These are phyloP conservation scores for Psidium friedrichsthalianum DNA, from an alignment of 345 rosid species.

Conservation along the genomic window DNA sequence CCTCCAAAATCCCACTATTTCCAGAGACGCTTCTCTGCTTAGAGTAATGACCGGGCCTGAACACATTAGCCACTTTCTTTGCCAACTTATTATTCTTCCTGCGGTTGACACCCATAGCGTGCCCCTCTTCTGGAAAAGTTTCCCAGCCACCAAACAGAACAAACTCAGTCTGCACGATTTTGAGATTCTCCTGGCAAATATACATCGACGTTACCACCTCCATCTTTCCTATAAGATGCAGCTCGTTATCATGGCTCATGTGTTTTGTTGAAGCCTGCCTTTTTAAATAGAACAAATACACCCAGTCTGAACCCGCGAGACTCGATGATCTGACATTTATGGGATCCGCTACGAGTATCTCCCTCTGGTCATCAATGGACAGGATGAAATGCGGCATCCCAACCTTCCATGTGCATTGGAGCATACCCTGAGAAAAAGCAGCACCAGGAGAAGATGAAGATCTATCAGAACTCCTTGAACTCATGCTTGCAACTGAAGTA, in stretches of 20 bases:
- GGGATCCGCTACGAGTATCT: slow-evolving; percentile 52
- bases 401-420: slow-evolving; percentile 64
- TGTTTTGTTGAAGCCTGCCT: slow-evolving; percentile 27
- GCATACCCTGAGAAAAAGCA: slow-evolving; percentile 57
- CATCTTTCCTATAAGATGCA: slow-evolving; percentile 57
- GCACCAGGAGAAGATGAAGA: slow-evolving; percentile 25
- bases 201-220: slow-evolving; percentile 51
- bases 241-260: slow-evolving; percentile 14
- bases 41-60: slow-evolving; percentile 30
- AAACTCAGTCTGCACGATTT: slow-evolving; percentile 62
- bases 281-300: slow-evolving; percentile 48
- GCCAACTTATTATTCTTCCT: slow-evolving; percentile 51
- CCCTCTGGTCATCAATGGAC: slow-evolving; percentile 61
- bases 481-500: slow-evolving; percentile 37
- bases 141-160: slow-evolving; percentile 51
- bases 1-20: not conserved
- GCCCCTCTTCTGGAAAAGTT: slow-evolving; percentile 15
- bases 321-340: slow-evolving; percentile 21
- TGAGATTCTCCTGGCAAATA: slow-evolving; percentile 29
- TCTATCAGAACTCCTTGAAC: slow-evolving; percentile 38
- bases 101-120: slow-evolving; percentile 14
- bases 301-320: slow-evolving; percentile 22
- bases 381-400: slow-evolving; percentile 64
- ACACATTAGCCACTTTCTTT: slow-evolving; percentile 53
- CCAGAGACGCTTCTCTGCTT: slow-evolving; percentile 34